Conservation (phyloP, 257 asterid species). For the Hygrophila difformis region DNA sequence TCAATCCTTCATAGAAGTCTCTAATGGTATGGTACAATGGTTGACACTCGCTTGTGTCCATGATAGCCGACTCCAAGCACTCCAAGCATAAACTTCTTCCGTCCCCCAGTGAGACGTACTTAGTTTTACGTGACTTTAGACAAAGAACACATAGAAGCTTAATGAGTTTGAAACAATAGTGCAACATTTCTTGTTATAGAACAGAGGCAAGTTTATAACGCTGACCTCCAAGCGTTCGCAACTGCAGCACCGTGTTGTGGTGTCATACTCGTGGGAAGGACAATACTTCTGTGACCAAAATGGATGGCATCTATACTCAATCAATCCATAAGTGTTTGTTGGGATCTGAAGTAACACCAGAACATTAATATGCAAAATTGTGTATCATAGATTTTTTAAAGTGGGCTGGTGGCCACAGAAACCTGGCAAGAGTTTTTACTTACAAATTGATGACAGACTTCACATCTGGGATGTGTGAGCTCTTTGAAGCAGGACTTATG, state of each 20-base stretch:
- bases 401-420: not conserved
- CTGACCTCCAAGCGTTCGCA: conserved; percentile 96
- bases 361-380: not conserved
- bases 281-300: conserved; percentile 94
- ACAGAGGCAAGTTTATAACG: not conserved
- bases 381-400: not conserved
- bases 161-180: too few species aligned
- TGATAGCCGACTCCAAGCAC: conserved; percentile 94
- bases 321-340: conserved; percentile 67
- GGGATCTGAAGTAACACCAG: conserved; percentile 57
- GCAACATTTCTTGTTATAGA: too few species aligned
- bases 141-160: not conserved
- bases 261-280: conserved; percentile 84
- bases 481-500: conserved; percentile 94
- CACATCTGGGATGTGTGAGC: conserved; percentile 92
- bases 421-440: conserved; percentile 17
- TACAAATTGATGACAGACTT: conserved; percentile 91
- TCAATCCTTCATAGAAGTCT: conserved; percentile 96
- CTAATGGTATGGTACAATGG: conserved; percentile 86
- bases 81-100: conserved; percentile 92
- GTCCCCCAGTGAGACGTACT: conserved; percentile 72
- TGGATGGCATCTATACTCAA: conserved; percentile 96
- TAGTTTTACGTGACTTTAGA: conserved; percentile 57
- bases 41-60: conserved; percentile 96
- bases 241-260: conserved; percentile 81